Evolutionary conservation across 23 red algal species (phyloP).

Genomic region (Cyanidium caldarium): DNA sequence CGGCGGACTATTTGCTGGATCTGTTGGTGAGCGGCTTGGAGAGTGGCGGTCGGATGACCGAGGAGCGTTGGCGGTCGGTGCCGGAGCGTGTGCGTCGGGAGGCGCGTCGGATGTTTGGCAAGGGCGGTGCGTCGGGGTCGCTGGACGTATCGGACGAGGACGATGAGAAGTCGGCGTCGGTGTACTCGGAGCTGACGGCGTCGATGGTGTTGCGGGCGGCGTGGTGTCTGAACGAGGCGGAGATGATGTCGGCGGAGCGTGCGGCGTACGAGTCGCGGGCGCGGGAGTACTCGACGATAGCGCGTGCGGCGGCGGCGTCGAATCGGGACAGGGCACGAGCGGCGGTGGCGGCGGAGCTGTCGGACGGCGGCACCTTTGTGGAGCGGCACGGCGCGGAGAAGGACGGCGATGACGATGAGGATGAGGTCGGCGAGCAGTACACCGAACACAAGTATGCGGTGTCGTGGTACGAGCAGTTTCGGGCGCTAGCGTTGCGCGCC

Average conservation of each 20-base stretch:
- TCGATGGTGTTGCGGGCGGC: constrained; percentile 1
- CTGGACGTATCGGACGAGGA: too few species aligned
- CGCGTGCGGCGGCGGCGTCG: background rate
- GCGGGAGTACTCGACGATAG: background rate
- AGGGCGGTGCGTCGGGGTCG: too few species aligned
- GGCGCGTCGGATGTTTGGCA: background rate
- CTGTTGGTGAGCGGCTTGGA: constrained; percentile 15
- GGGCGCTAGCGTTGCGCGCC: constrained; percentile 34
- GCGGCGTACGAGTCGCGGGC: background rate
- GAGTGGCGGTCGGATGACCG: constrained; percentile 3
- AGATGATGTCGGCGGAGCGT: background rate
- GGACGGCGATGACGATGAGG: background rate
- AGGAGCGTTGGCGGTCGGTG: background rate
- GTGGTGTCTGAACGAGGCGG: background rate
- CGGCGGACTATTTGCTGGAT: constrained; percentile 62
- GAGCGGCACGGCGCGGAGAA: background rate
- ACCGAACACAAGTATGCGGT: constrained; percentile 57
- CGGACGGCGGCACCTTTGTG: background rate
- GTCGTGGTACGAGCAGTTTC: constrained; percentile 40
- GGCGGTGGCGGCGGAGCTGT: background rate
- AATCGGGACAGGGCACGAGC: background rate
- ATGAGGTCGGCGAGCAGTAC: background rate
- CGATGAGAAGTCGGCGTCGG: background rate
- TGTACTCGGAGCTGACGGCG: background rate
- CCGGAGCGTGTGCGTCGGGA: background rate